Evolutionary conservation across 2,329 filamentous ascomycete genomes (phyloP).

Genomic region (Penicillium sclerotiorum): DNA sequence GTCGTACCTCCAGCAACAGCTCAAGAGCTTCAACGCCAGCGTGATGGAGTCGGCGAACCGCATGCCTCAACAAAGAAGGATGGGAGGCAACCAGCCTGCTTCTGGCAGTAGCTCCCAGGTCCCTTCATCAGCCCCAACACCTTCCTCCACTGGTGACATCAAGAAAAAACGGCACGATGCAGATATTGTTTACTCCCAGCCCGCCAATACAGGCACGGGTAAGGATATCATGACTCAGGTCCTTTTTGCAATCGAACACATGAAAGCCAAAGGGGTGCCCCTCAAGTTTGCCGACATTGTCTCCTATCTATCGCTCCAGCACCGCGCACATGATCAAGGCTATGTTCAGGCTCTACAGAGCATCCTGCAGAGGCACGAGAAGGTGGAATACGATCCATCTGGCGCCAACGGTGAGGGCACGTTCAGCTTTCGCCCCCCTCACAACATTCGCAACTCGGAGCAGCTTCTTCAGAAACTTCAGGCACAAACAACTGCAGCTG

Average conservation of each 20-base stretch:
- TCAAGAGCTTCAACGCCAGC: constrained; percentile 63
- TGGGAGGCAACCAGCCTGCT: constrained; percentile 55
- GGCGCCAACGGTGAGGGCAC: constrained; percentile 69
- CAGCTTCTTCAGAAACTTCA: constrained; percentile 82
- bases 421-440: constrained; percentile 83
- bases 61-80: constrained; percentile 56
- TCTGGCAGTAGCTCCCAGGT: constrained; percentile 64
- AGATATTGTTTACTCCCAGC: constrained; percentile 70
- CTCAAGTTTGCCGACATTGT: constrained; percentile 76
- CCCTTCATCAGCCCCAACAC: constrained; percentile 37
- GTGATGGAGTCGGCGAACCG: constrained; percentile 67
- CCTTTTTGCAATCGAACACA: constrained; percentile 80
- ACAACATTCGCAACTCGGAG: constrained; percentile 76
- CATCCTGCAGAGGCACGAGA: constrained; percentile 68
- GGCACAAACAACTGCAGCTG: constrained; percentile 75
- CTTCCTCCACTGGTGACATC: constrained; percentile 37
- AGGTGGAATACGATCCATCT: constrained; percentile 59
- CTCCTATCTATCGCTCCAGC: constrained; percentile 73
- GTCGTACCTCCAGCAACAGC: constrained; percentile 69
- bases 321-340: constrained; percentile 60
- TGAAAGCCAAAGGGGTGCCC: constrained; percentile 69
- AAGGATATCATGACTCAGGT: constrained; percentile 84
- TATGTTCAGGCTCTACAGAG: constrained; percentile 66
- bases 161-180: constrained; percentile 64
- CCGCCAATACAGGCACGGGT: constrained; percentile 73